Evolutionary conservation across 345 rosid genomes (phyloP).

Genomic region (Viola odorata): DNA sequence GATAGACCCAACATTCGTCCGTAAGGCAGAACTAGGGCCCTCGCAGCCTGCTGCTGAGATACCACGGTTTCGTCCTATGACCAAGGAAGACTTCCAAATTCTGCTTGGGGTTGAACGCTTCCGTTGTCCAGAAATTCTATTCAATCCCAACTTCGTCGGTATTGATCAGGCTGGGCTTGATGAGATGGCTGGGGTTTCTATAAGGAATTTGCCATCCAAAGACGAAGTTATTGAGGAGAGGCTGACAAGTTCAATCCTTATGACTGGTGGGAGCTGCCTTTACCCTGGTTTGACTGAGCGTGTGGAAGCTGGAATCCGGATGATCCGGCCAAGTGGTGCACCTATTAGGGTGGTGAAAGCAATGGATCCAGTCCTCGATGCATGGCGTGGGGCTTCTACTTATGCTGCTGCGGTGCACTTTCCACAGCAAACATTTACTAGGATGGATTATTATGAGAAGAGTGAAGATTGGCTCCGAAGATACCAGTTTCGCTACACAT

Average conservation of each 20-base stretch:
- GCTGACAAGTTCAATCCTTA: constrained; percentile 61
- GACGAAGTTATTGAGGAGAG: constrained; percentile 47
- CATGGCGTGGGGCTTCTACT: constrained; percentile 91
- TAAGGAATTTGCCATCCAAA: constrained; percentile 48
- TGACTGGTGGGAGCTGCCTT: constrained; percentile 77
- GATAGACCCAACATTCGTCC: constrained; percentile 72
- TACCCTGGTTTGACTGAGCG: constrained; percentile 64
- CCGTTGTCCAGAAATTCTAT: constrained; percentile 78
- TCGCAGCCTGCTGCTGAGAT: constrained; percentile 52
- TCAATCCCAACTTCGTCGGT: constrained; percentile 75
- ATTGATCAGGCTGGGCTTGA: constrained; percentile 83
- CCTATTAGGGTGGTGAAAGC: constrained; percentile 63
- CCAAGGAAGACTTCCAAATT: constrained; percentile 88
- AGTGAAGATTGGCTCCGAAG: constrained; percentile 90
- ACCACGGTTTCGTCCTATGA: constrained; percentile 52
- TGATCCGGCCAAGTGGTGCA: constrained; percentile 78
- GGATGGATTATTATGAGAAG: constrained; percentile 70
- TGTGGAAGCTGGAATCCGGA: constrained; percentile 67
- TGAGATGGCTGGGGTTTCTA: constrained; percentile 76
- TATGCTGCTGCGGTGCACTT: constrained; percentile 57
- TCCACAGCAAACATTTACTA: constrained; percentile 54
- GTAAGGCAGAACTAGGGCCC: constrained; percentile 44
- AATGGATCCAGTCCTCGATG: constrained; percentile 77
- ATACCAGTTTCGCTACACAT: constrained; percentile 58
- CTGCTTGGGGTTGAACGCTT: constrained; percentile 77